phyloP scores from a whole-genome alignment of 148 eudicot genomes.

The Nepenthes mirabilis region DNA sequence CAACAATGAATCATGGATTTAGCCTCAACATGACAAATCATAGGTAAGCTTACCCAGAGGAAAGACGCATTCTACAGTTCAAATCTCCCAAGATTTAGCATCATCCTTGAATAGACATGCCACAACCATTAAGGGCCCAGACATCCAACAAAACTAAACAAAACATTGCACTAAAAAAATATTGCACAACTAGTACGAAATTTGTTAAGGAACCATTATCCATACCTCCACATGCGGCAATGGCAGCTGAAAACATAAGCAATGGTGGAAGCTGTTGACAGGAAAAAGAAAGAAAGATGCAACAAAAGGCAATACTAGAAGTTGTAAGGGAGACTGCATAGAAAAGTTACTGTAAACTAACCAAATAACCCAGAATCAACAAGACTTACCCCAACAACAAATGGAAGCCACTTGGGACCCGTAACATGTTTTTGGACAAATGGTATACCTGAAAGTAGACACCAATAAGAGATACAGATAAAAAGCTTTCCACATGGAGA shows the following conservation, averaged over 20 bases:
- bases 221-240: constrained; percentile 86
- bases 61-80: background rate
- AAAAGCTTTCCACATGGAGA: background rate
- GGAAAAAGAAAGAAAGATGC: constrained; percentile 3
- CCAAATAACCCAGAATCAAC: background rate
- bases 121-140: too few relatives aligned
- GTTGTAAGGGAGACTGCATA: background rate
- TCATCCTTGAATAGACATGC: background rate
- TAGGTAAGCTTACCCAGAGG: too few relatives aligned
- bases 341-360: background rate
- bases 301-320: background rate
- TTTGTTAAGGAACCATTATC: background rate
- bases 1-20: too few relatives aligned
- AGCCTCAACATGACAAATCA: too few relatives aligned
- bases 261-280: constrained; percentile 49
- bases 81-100: background rate
- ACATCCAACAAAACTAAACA: too few relatives aligned
- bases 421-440: constrained; percentile 52
- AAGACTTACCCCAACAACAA: constrained; percentile 60
- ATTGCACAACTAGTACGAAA: too few relatives aligned
- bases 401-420: constrained; percentile 82
- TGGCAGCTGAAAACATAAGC: constrained; percentile 45
- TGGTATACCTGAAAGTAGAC: constrained; percentile 48
- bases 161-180: too few relatives aligned
- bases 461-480: constrained; percentile 6